These are phyloP conservation scores for Neurospora sp. DNA, from an alignment of 2,329 filamentous ascomycete genomes.

Conservation along the genomic window DNA sequence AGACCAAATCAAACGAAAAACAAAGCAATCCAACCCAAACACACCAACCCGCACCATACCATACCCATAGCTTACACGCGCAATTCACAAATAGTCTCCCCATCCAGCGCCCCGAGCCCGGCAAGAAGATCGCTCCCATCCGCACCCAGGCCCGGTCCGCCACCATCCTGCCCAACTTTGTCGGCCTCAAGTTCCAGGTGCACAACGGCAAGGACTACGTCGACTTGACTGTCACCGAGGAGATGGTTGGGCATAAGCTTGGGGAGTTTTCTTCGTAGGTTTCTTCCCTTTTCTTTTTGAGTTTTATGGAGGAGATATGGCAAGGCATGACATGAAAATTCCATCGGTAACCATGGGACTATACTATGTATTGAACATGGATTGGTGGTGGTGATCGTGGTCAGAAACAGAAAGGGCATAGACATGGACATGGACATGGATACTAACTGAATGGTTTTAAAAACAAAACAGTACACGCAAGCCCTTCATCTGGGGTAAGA, in stretches of 20 bases:
- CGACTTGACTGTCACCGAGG: constrained; percentile 76
- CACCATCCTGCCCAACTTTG: constrained; percentile 86
- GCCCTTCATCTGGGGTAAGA: constrained; percentile 43
- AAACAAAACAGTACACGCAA: constrained; percentile 40
- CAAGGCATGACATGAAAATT: too few species aligned
- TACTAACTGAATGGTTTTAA: too few species aligned
- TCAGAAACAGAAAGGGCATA: too few species aligned
- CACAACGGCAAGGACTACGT: constrained; percentile 86
- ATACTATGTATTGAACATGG: too few species aligned
- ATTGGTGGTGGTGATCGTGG: too few species aligned
- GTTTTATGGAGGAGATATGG: too few species aligned
- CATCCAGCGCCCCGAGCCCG: constrained; percentile 50
- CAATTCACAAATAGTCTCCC: constrained; percentile 33
- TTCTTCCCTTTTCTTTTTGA: not conserved
- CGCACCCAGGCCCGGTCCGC: constrained; percentile 79
- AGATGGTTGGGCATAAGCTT: constrained; percentile 94
- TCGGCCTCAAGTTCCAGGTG: constrained; percentile 79
- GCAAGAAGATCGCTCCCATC: constrained; percentile 60
- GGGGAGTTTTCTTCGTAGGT: constrained; percentile 85
- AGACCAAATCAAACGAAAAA: too few species aligned
- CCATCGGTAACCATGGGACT: too few species aligned
- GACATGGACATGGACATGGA: too few species aligned
- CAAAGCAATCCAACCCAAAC: too few species aligned
- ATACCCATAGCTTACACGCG: too few species aligned
- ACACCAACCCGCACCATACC: too few species aligned